A percentile compares a stretch with the other conserved stretches of the same genome.
phyloP scores from a whole-genome alignment of 1,284 basidiomycete species.

The Cryptococcus sp. region DNA sequence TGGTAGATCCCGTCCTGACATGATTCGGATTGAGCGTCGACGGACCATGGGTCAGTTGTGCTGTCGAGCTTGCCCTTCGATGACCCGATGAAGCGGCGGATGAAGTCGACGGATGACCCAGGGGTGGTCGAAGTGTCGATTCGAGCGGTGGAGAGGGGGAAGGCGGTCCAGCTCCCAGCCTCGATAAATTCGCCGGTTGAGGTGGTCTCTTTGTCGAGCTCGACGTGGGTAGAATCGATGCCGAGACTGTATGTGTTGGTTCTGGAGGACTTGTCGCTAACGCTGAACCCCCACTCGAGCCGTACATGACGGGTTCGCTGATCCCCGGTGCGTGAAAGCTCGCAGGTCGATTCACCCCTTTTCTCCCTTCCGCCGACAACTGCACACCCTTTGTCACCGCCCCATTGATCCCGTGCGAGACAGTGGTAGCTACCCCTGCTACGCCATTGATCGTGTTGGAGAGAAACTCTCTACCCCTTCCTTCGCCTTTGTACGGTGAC shows the following conservation, averaged over 20 bases:
- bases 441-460: constrained; percentile 35
- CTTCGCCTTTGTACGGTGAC: constrained; percentile 39
- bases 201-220: constrained; percentile 17
- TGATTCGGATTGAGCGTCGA: constrained; percentile 20
- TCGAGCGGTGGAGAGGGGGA: constrained; percentile 7
- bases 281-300: not conserved
- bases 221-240: constrained; percentile 8
- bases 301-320: not conserved
- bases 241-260: constrained; percentile 20
- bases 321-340: constrained; percentile 2
- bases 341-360: constrained; percentile 1
- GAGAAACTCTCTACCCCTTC: constrained; percentile 37
- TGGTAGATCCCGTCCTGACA: constrained; percentile 5
- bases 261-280: constrained; percentile 11
- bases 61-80: constrained; percentile 3
- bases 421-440: constrained; percentile 34
- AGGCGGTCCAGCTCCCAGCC: constrained; percentile 11
- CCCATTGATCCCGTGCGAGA: constrained; percentile 20
- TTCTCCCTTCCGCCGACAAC: constrained; percentile 5
- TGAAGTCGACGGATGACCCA: constrained; percentile 7
- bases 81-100: constrained; percentile 3
- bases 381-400: constrained; percentile 11
- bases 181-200: constrained; percentile 30
- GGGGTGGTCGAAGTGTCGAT: constrained; percentile 8
- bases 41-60: constrained; percentile 13